Evolutionary conservation across 2,329 filamentous ascomycete species (phyloP).

Genomic region (Penicillium glabrum): DNA sequence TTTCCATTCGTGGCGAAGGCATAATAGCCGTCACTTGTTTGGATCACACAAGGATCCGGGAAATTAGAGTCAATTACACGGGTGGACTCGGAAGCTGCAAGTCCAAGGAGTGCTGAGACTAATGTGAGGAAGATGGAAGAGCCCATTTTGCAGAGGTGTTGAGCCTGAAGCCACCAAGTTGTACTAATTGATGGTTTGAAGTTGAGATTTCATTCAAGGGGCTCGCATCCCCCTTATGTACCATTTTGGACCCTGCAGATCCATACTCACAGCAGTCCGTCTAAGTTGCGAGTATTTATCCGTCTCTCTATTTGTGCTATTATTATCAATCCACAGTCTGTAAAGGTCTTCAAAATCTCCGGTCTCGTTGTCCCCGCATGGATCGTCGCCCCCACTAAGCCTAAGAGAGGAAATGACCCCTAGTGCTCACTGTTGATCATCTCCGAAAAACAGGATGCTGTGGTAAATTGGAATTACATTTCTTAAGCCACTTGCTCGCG

Average conservation of each 20-base stretch:
- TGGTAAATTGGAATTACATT: not conserved
- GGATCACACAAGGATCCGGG: conserved; percentile 55
- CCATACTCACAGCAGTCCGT: not conserved
- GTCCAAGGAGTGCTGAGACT: conserved; percentile 1
- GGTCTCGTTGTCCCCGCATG: not conserved
- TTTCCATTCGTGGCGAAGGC: conserved; percentile 55
- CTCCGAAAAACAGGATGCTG: too few species aligned
- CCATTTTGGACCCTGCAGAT: not conserved
- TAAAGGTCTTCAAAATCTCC: not conserved
- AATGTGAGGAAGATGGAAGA: not conserved
- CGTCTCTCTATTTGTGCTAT: not conserved
- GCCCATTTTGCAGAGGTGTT: not conserved
- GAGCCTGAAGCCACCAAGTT: not conserved
- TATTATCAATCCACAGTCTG: not conserved
- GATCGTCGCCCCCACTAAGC: conserved; percentile 7
- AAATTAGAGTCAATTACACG: conserved; percentile 47
- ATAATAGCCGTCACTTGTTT: conserved; percentile 52
- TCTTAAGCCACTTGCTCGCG: not conserved
- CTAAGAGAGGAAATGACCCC: conserved; percentile 5
- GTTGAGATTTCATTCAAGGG: not conserved
- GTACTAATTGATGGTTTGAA: too few species aligned
- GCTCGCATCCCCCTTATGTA: not conserved
- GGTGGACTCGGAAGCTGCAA: conserved; percentile 16
- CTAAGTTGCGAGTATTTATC: not conserved
- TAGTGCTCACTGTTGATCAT: not conserved